phyloP scores from a whole-genome alignment of 768 basidiomycete genomes.

The Cystobasidium onofrii region DNA sequence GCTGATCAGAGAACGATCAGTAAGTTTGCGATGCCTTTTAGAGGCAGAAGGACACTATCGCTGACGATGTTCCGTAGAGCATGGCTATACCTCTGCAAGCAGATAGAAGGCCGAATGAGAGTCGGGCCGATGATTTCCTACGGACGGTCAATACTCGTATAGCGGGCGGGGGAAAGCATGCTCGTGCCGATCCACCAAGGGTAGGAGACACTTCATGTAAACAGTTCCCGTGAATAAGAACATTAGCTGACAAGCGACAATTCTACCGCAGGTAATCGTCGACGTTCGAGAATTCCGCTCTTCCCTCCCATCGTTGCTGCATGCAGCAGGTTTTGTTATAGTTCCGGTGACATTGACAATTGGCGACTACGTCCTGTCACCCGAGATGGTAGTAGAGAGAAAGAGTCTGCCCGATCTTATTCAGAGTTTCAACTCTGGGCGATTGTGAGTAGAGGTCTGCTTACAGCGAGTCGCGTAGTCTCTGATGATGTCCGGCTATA shows the following conservation, averaged over 20 bases:
- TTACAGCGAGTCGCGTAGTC: background rate
- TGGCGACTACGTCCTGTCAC: slow-evolving; percentile 90
- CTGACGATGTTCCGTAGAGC: slow-evolving; percentile 50
- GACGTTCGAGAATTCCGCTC: slow-evolving; percentile 97
- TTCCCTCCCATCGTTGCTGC: slow-evolving; percentile 76
- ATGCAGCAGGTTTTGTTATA: slow-evolving; percentile 68
- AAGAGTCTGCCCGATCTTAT: slow-evolving; percentile 89
- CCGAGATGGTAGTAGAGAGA: slow-evolving; percentile 90
- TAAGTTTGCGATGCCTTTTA: slow-evolving; percentile 48
- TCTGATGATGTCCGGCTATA: background rate
- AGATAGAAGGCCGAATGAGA: slow-evolving; percentile 41
- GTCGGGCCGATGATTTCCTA: slow-evolving; percentile 55
- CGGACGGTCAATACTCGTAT: slow-evolving; percentile 74
- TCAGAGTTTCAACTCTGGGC: slow-evolving; percentile 85
- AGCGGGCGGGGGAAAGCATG: slow-evolving; percentile 71
- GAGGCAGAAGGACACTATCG: background rate
- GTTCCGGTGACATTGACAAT: slow-evolving; percentile 88
- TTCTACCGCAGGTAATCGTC: slow-evolving; percentile 65
- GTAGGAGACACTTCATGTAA: slow-evolving; percentile 35
- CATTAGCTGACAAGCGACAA: background rate
- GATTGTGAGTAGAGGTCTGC: slow-evolving; percentile 60
- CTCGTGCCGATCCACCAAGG: slow-evolving; percentile 56
- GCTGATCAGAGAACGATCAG: slow-evolving; percentile 82
- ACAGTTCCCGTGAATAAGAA: no score
- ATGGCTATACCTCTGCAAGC: slow-evolving; percentile 76